These are phyloP conservation scores for Alisma plantagoaquatica DNA, from an alignment of 106 monocot genomes.

Conservation along the genomic window DNA sequence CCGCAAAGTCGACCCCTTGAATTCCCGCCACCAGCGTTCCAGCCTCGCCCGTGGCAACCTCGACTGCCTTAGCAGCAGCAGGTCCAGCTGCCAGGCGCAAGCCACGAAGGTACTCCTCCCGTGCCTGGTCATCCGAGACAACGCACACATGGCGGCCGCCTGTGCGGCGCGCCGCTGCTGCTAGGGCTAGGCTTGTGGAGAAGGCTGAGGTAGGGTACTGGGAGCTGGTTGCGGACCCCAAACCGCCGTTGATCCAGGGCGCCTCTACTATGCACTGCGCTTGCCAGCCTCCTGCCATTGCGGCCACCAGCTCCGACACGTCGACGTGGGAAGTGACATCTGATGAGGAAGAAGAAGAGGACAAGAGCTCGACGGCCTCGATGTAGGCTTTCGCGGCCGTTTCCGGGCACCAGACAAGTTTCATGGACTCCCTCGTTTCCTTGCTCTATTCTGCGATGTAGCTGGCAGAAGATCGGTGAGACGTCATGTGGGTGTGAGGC, in stretches of 20 bases:
- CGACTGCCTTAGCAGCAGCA: background rate
- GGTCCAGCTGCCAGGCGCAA: background rate
- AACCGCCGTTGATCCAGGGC: too few relatives aligned
- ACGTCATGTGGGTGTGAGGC: background rate
- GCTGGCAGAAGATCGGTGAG: too few relatives aligned
- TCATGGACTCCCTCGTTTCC: background rate
- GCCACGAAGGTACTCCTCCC: too few relatives aligned
- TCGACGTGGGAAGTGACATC: background rate
- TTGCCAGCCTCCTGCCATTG: background rate
- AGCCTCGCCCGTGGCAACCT: slow-evolving; percentile 19
- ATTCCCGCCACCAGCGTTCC: slow-evolving; percentile 19
- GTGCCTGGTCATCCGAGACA: background rate
- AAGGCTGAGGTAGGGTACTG: background rate
- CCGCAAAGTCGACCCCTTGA: slow-evolving; percentile 49
- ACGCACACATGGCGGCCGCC: slow-evolving; percentile 1
- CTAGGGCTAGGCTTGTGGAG: background rate
- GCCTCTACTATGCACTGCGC: slow-evolving; percentile 2
- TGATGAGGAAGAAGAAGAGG: background rate
- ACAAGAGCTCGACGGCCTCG: slow-evolving; percentile 1
- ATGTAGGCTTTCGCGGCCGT: background rate
- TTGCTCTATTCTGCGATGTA: background rate
- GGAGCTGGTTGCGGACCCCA: too few relatives aligned
- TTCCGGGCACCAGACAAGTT: background rate
- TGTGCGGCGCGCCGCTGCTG: background rate
- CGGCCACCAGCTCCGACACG: slow-evolving; percentile 3